These are phyloP conservation scores for Cyberlindnera petersonii DNA, from an alignment of 805 yeast genomes.

Conservation along the genomic window DNA sequence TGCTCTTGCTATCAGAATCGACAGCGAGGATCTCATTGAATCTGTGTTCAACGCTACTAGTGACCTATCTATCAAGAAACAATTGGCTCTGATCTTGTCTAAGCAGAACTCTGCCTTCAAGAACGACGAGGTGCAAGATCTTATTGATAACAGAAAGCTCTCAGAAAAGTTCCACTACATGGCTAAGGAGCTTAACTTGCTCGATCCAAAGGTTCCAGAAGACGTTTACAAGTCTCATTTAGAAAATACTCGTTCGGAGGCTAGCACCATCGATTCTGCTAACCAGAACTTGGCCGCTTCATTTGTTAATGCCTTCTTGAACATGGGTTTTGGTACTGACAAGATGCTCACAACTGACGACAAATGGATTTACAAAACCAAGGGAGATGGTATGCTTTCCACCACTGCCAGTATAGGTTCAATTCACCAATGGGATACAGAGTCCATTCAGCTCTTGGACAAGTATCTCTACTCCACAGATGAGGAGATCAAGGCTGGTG, in stretches of 20 bases:
- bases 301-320: conserved; percentile 89
- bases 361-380: conserved; percentile 88
- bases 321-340: conserved; percentile 88
- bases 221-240: conserved; percentile 90
- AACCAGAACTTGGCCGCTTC: conserved; percentile 92
- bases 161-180: conserved; percentile 78
- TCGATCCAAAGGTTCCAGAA: conserved; percentile 90
- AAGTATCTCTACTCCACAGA: conserved; percentile 83
- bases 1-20: conserved; percentile 83
- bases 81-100: conserved; percentile 84
- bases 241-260: conserved; percentile 62
- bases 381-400: conserved; percentile 86
- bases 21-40: conserved; percentile 70
- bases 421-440: conserved; percentile 87
- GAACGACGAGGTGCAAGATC: conserved; percentile 72
- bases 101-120: conserved; percentile 82
- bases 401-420: conserved; percentile 91
- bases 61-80: conserved; percentile 76
- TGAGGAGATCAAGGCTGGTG: conserved; percentile 91
- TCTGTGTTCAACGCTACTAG: conserved; percentile 78
- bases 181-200: conserved; percentile 80
- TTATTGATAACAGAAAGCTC: conserved; percentile 73
- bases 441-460: conserved; percentile 87
- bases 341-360: conserved; percentile 75
- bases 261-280: conserved; percentile 72